These are phyloP conservation scores for Arachis stenosperma DNA, from an alignment of 306 rosid genomes.

Conservation along the genomic window DNA sequence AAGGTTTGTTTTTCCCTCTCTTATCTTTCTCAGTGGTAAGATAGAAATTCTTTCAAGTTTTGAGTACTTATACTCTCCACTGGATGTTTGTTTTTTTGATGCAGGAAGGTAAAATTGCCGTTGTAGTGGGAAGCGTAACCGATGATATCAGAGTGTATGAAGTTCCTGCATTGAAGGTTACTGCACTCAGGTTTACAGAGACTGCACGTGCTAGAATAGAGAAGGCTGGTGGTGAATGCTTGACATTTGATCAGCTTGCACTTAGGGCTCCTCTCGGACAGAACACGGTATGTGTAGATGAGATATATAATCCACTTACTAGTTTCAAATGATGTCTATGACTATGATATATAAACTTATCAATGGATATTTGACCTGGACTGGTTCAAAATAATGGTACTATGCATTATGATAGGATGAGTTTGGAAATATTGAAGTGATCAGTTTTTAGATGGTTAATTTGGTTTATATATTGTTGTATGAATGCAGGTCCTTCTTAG, in stretches of 20 bases:
- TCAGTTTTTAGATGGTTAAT: background rate
- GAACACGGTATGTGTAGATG: constrained; percentile 60
- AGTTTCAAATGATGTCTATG: background rate
- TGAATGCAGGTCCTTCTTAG: constrained; percentile 67
- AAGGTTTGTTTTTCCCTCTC: constrained; percentile 49
- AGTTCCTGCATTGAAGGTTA: constrained; percentile 66
- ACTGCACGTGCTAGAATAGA: constrained; percentile 84
- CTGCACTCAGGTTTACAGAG: constrained; percentile 75
- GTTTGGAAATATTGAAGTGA: background rate
- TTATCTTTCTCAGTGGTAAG: background rate
- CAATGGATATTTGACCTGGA: background rate
- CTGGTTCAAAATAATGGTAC: background rate
- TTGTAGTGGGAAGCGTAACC: constrained; percentile 67
- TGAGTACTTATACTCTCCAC: background rate
- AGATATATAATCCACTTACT: background rate
- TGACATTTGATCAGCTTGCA: constrained; percentile 84
- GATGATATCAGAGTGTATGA: constrained; percentile 77
- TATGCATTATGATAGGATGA: background rate
- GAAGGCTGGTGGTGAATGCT: constrained; percentile 81
- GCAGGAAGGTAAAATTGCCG: constrained; percentile 68
- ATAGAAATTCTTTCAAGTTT: background rate
- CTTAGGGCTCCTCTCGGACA: constrained; percentile 78
- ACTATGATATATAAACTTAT: background rate
- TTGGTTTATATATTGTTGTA: background rate
- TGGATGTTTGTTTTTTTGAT: background rate